phyloP scores from a whole-genome alignment of 1,284 basidiomycete species.

The Vanrija pseudolonga region DNA sequence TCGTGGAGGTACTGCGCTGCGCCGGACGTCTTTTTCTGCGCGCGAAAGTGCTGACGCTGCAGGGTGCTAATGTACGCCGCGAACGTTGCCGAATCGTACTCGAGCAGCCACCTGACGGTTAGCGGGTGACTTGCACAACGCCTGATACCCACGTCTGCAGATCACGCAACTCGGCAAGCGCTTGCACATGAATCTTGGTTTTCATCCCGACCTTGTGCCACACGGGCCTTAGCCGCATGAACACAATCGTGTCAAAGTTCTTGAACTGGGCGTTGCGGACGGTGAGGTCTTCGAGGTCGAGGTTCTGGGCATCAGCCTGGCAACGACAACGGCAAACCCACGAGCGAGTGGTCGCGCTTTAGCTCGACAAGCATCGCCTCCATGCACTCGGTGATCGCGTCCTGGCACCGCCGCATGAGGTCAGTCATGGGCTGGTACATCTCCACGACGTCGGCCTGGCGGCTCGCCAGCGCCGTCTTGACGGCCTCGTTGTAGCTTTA shows the following conservation, averaged over 20 bases:
- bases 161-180: conserved; percentile 78
- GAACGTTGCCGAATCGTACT: conserved; percentile 88
- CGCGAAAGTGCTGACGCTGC: conserved; percentile 42
- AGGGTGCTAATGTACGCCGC: conserved; percentile 89
- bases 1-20: conserved; percentile 43
- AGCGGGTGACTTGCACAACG: not conserved
- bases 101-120: conserved; percentile 68
- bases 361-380: conserved; percentile 84
- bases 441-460: conserved; percentile 88
- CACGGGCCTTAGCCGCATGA: conserved; percentile 82
- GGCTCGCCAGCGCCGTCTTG: conserved; percentile 70
- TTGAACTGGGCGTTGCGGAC: conserved; percentile 93
- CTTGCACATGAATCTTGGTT: conserved; percentile 86
- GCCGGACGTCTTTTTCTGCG: conserved; percentile 38
- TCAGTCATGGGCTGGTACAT: conserved; percentile 82
- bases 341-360: conserved; percentile 79
- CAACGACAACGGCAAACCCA: conserved; percentile 43
- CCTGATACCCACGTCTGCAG: conserved; percentile 66
- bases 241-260: conserved; percentile 86
- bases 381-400: conserved; percentile 92
- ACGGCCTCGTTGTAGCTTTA: conserved; percentile 82
- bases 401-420: conserved; percentile 85
- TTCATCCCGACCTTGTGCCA: conserved; percentile 95
- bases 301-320: conserved; percentile 52
- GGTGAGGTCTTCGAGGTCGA: conserved; percentile 89